phyloP scores from a whole-genome alignment of 306 rosid species.

The Cicer chorassanicum region DNA sequence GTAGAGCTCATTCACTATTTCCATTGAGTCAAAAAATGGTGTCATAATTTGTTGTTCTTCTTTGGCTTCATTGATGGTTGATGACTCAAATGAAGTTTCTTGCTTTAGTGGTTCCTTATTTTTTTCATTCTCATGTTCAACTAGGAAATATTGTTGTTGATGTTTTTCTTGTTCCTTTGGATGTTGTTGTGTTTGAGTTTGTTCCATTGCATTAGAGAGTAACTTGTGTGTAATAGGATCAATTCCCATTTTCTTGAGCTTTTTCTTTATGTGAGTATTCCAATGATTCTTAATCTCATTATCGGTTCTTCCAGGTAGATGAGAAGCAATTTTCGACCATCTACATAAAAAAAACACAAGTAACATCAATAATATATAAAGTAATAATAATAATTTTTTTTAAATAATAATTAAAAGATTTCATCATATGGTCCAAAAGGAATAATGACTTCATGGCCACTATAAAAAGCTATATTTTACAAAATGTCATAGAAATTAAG shows the following conservation, averaged over 20 bases:
- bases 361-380: conserved; percentile 4
- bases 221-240: conserved; percentile 77
- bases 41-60: conserved; percentile 49
- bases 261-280: conserved; percentile 87
- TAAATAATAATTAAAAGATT: background rate
- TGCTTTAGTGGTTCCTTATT: conserved; percentile 47
- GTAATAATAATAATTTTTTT: background rate
- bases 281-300: conserved; percentile 83
- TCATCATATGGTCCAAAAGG: conserved; percentile 39
- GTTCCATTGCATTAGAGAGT: conserved; percentile 46
- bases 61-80: conserved; percentile 46
- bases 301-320: conserved; percentile 83
- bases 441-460: conserved; percentile 36
- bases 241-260: conserved; percentile 76
- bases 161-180: conserved; percentile 27
- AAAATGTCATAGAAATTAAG: conserved; percentile 28
- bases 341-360: conserved; percentile 32
- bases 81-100: conserved; percentile 53
- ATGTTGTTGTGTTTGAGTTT: conserved; percentile 47
- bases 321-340: conserved; percentile 87
- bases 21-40: conserved; percentile 50
- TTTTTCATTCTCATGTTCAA: conserved; percentile 44
- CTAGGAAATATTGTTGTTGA: conserved; percentile 5
- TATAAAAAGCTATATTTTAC: conserved; percentile 33
- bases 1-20: conserved; percentile 55